Conservation (phyloP, 148 eudicot genomes). For the Salicornia ramosissima region DNA sequence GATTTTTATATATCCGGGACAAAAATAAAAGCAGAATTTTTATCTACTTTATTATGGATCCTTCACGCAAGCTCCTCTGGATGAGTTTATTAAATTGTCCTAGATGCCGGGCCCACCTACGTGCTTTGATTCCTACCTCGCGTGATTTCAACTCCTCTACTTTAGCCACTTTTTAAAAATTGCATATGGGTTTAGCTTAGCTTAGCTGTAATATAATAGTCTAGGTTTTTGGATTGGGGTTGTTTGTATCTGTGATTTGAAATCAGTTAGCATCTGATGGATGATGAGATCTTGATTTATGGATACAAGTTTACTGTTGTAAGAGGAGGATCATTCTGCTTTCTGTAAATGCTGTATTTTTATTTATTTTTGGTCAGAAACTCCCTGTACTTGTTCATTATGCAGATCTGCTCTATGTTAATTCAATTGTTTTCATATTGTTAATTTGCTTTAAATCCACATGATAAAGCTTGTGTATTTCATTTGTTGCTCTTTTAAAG, state of each 20-base stretch:
- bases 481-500: not conserved
- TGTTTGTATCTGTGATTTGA: slow-evolving; percentile 10
- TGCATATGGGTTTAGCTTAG: no score
- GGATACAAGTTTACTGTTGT: not conserved
- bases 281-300: slow-evolving; percentile 18
- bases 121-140: slow-evolving; percentile 21
- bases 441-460: not conserved
- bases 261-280: slow-evolving; percentile 18
- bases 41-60: no score
- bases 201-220: slow-evolving; percentile 15
- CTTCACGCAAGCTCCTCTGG: not conserved
- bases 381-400: slow-evolving; percentile 12
- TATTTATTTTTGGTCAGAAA: slow-evolving; percentile 18
- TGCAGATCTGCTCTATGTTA: slow-evolving; percentile 16
- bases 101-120: slow-evolving; percentile 4
- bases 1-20: not conserved
- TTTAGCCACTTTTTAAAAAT: no score
- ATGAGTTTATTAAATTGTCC: slow-evolving; percentile 8
- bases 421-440: not conserved
- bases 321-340: not conserved
- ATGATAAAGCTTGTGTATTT: no score
- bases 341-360: slow-evolving; percentile 12
- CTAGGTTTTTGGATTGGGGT: not conserved
- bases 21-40: not conserved
- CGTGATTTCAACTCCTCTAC: slow-evolving; percentile 10